These are phyloP conservation scores for Kodamaea anthophila DNA, from an alignment of 1,139 yeast species.

Conservation along the genomic window DNA sequence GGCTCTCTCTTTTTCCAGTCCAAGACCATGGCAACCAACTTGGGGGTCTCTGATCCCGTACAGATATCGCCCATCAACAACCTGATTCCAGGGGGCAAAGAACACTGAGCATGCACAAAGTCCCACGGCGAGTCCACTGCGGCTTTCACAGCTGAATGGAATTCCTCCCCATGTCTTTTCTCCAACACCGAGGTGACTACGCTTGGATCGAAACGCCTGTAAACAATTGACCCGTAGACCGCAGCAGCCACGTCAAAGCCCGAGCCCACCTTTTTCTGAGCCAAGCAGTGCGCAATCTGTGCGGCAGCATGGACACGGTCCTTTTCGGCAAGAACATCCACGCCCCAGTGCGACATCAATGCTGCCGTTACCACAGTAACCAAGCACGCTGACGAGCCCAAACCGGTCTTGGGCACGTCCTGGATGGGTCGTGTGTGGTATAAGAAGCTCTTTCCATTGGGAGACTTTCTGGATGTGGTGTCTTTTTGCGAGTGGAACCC, in stretches of 20 bases:
- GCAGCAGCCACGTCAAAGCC: slow-evolving; percentile 98
- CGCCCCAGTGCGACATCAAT: slow-evolving; percentile 43
- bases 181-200: slow-evolving; percentile 41
- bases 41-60: slow-evolving; percentile 93
- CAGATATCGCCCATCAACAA: slow-evolving; percentile 88
- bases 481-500: slow-evolving; percentile 79
- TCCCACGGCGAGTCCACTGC: slow-evolving; percentile 54
- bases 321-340: slow-evolving; percentile 10
- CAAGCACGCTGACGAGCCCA: slow-evolving; percentile 94
- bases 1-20: slow-evolving; percentile 59
- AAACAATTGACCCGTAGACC: slow-evolving; percentile 80
- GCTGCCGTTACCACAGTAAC: slow-evolving; percentile 78
- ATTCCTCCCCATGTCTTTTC: neutral
- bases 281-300: slow-evolving; percentile 86
- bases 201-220: slow-evolving; percentile 62
- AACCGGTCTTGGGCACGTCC: slow-evolving; percentile 85
- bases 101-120: slow-evolving; percentile 45
- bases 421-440: slow-evolving; percentile 57
- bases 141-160: slow-evolving; percentile 10
- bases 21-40: slow-evolving; percentile 70
- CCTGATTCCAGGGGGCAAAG: slow-evolving; percentile 61
- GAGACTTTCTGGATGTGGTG: slow-evolving; percentile 26
- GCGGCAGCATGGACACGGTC: slow-evolving; percentile 67
- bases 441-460: slow-evolving; percentile 43
- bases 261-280: slow-evolving; percentile 92